Percentiles rank a stretch among this genome's conserved stretches.
These are phyloP conservation scores for Pythium sukuiense DNA, from an alignment of 352 stramenopile species.

Conservation along the genomic window DNA sequence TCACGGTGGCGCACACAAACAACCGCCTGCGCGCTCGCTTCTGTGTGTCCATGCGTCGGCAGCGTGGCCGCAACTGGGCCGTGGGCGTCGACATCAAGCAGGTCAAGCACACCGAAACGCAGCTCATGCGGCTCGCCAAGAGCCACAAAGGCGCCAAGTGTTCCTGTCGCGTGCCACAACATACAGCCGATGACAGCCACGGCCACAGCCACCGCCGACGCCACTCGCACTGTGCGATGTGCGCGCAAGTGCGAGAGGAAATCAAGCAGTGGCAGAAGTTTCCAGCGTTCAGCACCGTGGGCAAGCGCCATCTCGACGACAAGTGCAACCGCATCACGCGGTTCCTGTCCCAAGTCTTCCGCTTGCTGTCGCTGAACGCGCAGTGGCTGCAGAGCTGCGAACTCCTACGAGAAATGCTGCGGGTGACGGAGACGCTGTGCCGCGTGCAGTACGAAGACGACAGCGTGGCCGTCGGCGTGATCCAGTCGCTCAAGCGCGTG, in stretches of 20 bases:
- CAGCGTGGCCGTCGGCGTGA: slow-evolving; percentile 35
- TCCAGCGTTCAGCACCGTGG: slow-evolving; percentile 41
- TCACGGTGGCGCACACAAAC: slow-evolving; percentile 48
- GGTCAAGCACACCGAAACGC: slow-evolving; percentile 39
- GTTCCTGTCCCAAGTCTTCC: slow-evolving; percentile 54
- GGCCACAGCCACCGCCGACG: slow-evolving; percentile 16
- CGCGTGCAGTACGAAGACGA: slow-evolving; percentile 57
- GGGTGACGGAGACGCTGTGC: slow-evolving; percentile 43
- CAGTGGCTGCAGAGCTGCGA: slow-evolving; percentile 50
- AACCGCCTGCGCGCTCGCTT: slow-evolving; percentile 46
- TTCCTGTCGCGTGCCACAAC: not conserved
- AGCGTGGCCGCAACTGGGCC: slow-evolving; percentile 27
- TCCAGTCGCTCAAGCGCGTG: slow-evolving; percentile 45
- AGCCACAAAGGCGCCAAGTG: slow-evolving; percentile 29
- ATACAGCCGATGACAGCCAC: slow-evolving; percentile 5
- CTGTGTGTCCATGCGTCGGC: slow-evolving; percentile 50
- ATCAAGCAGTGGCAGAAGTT: slow-evolving; percentile 42
- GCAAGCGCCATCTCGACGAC: slow-evolving; percentile 43
- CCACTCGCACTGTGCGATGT: slow-evolving; percentile 35
- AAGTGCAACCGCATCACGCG: slow-evolving; percentile 48
- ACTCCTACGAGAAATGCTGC: slow-evolving; percentile 51
- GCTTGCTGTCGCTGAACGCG: slow-evolving; percentile 36
- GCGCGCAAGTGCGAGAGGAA: slow-evolving; percentile 39
- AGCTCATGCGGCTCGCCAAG: slow-evolving; percentile 40
- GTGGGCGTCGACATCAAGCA: slow-evolving; percentile 43